phyloP scores from a whole-genome alignment of 129 eudicot genomes.

The Pseudognaphalium luteoalbum region DNA sequence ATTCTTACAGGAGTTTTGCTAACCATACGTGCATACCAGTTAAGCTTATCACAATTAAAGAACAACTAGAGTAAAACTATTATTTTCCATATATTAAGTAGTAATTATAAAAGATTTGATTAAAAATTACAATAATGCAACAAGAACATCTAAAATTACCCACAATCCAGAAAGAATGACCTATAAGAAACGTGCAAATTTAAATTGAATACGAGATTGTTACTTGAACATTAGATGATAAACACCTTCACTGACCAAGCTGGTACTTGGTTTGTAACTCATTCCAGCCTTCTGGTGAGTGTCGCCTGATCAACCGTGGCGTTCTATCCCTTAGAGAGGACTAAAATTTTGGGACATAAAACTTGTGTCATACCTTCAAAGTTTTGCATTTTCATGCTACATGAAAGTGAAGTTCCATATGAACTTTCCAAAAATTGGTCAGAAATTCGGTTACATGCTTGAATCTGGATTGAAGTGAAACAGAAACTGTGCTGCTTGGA shows the following conservation, averaged over 20 bases:
- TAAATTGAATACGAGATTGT: neutral
- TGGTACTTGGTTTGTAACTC: neutral
- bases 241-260: neutral
- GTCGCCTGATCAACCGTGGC: neutral
- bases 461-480: neutral
- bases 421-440: neutral
- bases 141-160: neutral
- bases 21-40: no score
- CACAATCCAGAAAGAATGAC: neutral
- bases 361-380: neutral
- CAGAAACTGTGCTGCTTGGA: neutral
- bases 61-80: no score
- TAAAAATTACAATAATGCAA: neutral
- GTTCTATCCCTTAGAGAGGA: neutral
- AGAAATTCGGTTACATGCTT: neutral
- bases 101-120: no score
- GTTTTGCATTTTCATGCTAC: neutral
- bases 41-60: no score
- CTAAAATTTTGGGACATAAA: neutral
- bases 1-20: no score
- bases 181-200: neutral
- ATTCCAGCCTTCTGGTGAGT: neutral
- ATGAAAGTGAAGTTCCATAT: neutral
- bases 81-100: no score
- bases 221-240: neutral